A percentile compares a stretch with the other conserved stretches of the same genome.
Conservation (phyloP, 805 yeast species). For the Barnettozyma sucrosica region DNA sequence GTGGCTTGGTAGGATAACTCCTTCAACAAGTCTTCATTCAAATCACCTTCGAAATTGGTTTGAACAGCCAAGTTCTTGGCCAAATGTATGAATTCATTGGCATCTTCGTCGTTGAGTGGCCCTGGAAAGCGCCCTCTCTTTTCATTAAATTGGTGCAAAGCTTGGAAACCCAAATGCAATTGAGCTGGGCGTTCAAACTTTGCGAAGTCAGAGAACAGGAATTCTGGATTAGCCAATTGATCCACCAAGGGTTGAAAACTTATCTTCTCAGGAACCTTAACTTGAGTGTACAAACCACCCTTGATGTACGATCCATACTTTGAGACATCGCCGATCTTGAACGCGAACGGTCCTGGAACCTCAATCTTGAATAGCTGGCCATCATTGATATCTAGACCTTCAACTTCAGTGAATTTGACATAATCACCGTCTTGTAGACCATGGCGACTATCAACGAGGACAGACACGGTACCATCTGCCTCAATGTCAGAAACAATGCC, state of each 20-base stretch:
- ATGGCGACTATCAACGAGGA: constrained; percentile 87
- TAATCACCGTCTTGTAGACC: constrained; percentile 89
- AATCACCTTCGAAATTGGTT: constrained; percentile 50
- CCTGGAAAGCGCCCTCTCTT: constrained; percentile 63
- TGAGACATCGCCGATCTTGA: constrained; percentile 52
- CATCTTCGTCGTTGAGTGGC: constrained; percentile 72
- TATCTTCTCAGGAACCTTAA: constrained; percentile 68
- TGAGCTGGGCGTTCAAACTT: constrained; percentile 90
- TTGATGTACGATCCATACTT: constrained; percentile 62
- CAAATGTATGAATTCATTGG: constrained; percentile 54
- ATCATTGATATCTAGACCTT: constrained; percentile 74
- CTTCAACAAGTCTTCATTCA: constrained; percentile 60
- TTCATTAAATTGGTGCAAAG: constrained; percentile 67
- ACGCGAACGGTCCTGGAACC: constrained; percentile 94
- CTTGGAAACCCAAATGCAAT: constrained; percentile 88
- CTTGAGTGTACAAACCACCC: constrained; percentile 92
- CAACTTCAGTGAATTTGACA: constrained; percentile 81
- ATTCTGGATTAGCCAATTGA: constrained; percentile 76
- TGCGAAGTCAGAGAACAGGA: constrained; percentile 78
- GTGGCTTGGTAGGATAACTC: constrained; percentile 80
- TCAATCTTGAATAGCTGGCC: constrained; percentile 70
- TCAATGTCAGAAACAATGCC: constrained; percentile 92
- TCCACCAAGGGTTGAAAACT: constrained; percentile 57
- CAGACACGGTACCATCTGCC: constrained; percentile 83
- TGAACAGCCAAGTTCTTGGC: constrained; percentile 55